Conservation (phyloP, 441 rosid genomes). For the Populus trichocarpa region DNA sequence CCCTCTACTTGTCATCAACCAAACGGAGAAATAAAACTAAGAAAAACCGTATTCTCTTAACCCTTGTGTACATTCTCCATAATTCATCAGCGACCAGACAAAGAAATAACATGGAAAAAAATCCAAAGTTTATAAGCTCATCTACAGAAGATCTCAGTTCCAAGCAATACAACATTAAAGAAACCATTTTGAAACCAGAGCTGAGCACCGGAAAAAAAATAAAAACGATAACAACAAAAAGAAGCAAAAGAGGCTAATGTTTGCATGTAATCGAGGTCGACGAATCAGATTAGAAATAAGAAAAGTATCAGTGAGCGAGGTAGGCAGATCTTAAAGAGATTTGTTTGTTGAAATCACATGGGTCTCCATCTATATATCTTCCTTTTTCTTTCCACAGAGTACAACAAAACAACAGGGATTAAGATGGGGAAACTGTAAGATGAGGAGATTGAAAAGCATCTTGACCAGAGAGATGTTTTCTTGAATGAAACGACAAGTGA, state of each 20-base stretch:
- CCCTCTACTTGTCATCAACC: background rate
- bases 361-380: background rate
- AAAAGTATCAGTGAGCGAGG: constrained; percentile 21
- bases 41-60: background rate
- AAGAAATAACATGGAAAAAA: background rate
- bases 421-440: background rate
- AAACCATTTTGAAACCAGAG: constrained; percentile 12
- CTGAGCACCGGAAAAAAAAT: background rate
- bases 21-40: background rate
- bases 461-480: background rate
- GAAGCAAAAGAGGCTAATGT: background rate
- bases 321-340: background rate
- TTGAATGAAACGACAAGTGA: constrained; percentile 8
- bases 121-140: background rate
- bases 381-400: background rate
- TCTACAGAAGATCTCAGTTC: constrained; percentile 13
- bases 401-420: background rate
- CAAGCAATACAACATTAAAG: constrained; percentile 14
- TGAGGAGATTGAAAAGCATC: background rate
- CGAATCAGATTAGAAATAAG: background rate
- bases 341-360: background rate
- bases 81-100: constrained; percentile 22
- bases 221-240: background rate
- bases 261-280: constrained; percentile 26
- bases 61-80: constrained; percentile 5